A percentile compares a stretch with the other conserved stretches of the same genome.
Evolutionary conservation across 768 basidiomycete genomes (phyloP).

Genomic region (Mycena albidolilacea): DNA sequence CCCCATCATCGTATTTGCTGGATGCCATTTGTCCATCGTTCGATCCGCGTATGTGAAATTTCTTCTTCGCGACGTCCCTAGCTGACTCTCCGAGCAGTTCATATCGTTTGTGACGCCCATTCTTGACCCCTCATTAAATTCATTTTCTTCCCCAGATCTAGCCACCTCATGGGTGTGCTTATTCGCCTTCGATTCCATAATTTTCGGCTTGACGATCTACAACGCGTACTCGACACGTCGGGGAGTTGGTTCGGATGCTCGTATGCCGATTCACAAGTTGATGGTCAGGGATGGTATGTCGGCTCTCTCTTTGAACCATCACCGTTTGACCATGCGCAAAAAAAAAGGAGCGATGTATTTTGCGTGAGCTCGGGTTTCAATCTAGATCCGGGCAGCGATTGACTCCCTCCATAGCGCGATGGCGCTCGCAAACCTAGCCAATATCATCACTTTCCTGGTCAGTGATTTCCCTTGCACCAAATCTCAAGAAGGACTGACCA

Average conservation of each 20-base stretch:
- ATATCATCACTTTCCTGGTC: constrained; percentile 15
- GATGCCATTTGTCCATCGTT: constrained; percentile 20
- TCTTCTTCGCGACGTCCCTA: neutral
- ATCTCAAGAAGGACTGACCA: neutral
- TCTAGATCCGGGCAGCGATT: neutral
- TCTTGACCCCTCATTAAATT: neutral
- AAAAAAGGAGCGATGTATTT: constrained; percentile 31
- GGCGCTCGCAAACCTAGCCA: constrained; percentile 18
- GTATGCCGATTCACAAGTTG: constrained; percentile 24
- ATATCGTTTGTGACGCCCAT: constrained; percentile 11
- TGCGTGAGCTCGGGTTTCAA: constrained; percentile 14
- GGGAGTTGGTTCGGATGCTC: neutral
- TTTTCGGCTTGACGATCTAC: constrained; percentile 41
- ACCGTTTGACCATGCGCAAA: neutral
- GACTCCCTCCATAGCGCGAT: constrained; percentile 9
- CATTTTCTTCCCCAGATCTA: neutral
- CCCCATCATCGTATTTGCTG: constrained; percentile 14
- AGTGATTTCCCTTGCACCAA: neutral
- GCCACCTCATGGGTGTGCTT: constrained; percentile 49
- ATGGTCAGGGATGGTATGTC: constrained; percentile 28
- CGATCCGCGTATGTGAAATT: constrained; percentile 17
- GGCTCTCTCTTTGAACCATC: neutral
- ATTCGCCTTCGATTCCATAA: constrained; percentile 48
- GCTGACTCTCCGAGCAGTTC: neutral
- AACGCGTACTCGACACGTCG: constrained; percentile 19